These are phyloP conservation scores for Globisporangium nunn DNA, from an alignment of 352 stramenopile species.

Conservation along the genomic window DNA sequence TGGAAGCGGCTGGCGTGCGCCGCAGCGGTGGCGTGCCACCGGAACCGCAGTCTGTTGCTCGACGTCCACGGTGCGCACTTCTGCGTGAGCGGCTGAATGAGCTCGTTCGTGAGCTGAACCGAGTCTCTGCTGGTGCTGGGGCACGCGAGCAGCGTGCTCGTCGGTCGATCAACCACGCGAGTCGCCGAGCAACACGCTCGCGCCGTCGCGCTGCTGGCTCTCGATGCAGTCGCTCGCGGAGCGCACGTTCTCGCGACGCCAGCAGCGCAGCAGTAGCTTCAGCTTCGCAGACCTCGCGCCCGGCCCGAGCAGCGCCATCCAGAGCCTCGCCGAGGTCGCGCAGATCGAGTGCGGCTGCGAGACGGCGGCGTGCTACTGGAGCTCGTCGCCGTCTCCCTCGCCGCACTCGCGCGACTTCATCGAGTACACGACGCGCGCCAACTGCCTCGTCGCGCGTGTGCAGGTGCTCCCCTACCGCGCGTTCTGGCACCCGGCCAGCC, in stretches of 20 bases:
- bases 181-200: conserved; percentile 26
- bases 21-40: conserved; percentile 10
- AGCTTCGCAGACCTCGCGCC: neutral
- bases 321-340: conserved; percentile 33
- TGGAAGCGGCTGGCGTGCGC: conserved; percentile 26
- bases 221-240: conserved; percentile 21
- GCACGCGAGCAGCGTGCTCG: conserved; percentile 13
- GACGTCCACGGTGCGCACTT: conserved; percentile 18
- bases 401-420: conserved; percentile 43
- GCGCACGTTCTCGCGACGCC: conserved; percentile 19
- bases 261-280: neutral
- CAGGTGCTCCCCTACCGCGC: conserved; percentile 69
- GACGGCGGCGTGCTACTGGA: conserved; percentile 64
- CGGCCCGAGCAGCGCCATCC: conserved; percentile 14
- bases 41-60: conserved; percentile 13
- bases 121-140: too few species aligned
- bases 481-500: conserved; percentile 68
- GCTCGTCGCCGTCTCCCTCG: conserved; percentile 11
- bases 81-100: too few species aligned
- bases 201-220: conserved; percentile 27
- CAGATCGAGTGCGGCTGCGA: conserved; percentile 67
- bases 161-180: conserved; percentile 27
- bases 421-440: conserved; percentile 42
- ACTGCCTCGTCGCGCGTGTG: conserved; percentile 36
- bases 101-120: too few species aligned